These are phyloP conservation scores for Yarrowia deformans DNA, from an alignment of 805 yeast species.

Conservation along the genomic window DNA sequence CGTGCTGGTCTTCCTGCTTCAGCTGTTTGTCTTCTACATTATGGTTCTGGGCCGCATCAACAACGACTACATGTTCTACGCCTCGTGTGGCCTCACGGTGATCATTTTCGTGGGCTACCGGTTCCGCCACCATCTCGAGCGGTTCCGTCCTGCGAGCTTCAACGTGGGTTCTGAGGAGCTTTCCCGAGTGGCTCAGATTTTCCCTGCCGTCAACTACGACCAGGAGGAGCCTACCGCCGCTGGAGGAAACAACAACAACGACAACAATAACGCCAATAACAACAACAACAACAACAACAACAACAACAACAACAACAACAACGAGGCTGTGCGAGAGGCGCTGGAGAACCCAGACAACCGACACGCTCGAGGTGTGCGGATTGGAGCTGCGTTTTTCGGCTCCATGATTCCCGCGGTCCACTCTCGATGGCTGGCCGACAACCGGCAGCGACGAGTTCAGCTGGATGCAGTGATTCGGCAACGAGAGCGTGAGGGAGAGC, in stretches of 20 bases:
- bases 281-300: neutral
- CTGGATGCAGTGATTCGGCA: conserved; percentile 11
- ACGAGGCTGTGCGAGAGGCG: conserved; percentile 23
- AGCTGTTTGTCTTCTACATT: conserved; percentile 36
- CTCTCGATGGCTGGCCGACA: conserved; percentile 34
- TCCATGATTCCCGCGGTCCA: conserved; percentile 38
- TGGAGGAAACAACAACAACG: neutral
- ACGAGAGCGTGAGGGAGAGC: conserved; percentile 9
- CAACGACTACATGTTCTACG: conserved; percentile 37
- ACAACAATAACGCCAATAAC: too few relatives aligned
- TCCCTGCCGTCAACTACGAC: conserved; percentile 35
- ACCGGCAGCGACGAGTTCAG: conserved; percentile 32
- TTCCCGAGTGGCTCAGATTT: conserved; percentile 22
- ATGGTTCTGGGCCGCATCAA: conserved; percentile 31
- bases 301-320: neutral
- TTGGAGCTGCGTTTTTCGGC: conserved; percentile 31
- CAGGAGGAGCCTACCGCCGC: conserved; percentile 7
- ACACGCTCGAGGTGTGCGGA: conserved; percentile 18
- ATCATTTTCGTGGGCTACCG: conserved; percentile 27
- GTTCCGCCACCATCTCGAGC: conserved; percentile 31
- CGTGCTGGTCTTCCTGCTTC: conserved; percentile 18
- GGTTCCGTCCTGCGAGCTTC: conserved; percentile 29
- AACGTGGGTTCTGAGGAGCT: conserved; percentile 27
- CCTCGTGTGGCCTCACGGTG: conserved; percentile 28
- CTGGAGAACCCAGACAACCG: conserved; percentile 36